Percentiles rank a stretch among this genome's conserved stretches.
phyloP scores from a whole-genome alignment of 2,329 filamentous ascomycete genomes.

The Drechslerella stenobrocha region DNA sequence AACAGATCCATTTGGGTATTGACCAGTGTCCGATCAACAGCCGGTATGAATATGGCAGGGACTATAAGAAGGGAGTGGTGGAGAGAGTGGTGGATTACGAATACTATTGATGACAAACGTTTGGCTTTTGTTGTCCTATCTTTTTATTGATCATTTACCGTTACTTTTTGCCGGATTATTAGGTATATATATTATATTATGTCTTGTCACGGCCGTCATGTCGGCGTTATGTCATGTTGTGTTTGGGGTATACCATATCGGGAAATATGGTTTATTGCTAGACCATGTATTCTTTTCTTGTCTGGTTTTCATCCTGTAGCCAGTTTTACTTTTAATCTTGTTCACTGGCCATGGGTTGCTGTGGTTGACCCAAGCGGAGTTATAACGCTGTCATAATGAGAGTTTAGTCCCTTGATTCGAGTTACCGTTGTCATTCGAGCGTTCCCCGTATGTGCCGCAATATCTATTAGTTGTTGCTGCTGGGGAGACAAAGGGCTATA shows the following conservation, averaged over 20 bases:
- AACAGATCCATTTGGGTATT: slow-evolving; percentile 73
- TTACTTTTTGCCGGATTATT: slow-evolving; percentile 8
- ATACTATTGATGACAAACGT: slow-evolving; percentile 25
- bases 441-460: no score
- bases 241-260: background rate
- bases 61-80: slow-evolving; percentile 45
- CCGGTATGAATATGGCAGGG: slow-evolving; percentile 38
- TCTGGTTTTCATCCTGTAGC: no score
- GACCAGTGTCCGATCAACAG: slow-evolving; percentile 60
- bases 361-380: no score
- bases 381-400: no score
- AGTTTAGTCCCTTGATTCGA: no score
- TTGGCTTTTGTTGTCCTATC: background rate
- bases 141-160: background rate
- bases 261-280: slow-evolving; percentile 5
- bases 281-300: background rate
- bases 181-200: slow-evolving; percentile 3
- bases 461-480: no score
- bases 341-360: no score
- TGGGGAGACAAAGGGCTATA: no score
- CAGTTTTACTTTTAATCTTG: no score
- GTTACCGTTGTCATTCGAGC: no score
- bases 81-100: slow-evolving; percentile 37
- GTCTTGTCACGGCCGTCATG: background rate
- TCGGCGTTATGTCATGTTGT: background rate